Evolutionary conservation across 805 yeast genomes (phyloP).

Genomic region (Jamesozyma jinghongensis): DNA sequence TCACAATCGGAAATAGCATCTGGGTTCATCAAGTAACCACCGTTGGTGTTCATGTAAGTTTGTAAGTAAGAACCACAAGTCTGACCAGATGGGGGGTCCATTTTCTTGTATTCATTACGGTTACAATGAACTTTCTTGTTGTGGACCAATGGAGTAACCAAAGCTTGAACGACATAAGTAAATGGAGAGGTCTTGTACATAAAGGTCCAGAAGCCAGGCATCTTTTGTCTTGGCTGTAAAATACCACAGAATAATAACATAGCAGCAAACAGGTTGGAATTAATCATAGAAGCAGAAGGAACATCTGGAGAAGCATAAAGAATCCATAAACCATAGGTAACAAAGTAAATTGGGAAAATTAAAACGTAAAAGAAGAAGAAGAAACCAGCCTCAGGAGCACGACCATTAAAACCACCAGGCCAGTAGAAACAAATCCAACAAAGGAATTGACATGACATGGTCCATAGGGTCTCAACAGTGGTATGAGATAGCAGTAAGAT

Average conservation of each 20-base stretch:
- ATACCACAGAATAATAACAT: conserved; percentile 49
- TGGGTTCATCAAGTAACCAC: conserved; percentile 40
- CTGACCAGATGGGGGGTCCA: conserved; percentile 39
- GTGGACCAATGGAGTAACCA: conserved; percentile 35
- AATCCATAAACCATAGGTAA: conserved; percentile 47
- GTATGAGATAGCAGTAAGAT: conserved; percentile 42
- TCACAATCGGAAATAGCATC: conserved; percentile 45
- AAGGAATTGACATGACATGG: conserved; percentile 35
- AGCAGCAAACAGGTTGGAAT: conserved; percentile 41
- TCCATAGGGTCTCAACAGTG: conserved; percentile 41
- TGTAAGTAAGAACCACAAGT: conserved; percentile 41
- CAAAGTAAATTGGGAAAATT: conserved; percentile 42
- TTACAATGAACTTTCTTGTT: conserved; percentile 33
- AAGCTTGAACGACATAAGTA: conserved; percentile 39
- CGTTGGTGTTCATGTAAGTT: conserved; percentile 26
- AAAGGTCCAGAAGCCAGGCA: conserved; percentile 43
- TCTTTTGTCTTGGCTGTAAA: conserved; percentile 35
- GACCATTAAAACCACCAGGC: conserved; percentile 37
- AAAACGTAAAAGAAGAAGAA: conserved; percentile 42
- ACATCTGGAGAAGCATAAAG: conserved; percentile 38
- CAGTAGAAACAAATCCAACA: conserved; percentile 41
- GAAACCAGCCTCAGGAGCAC: conserved; percentile 44
- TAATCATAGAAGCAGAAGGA: conserved; percentile 35
- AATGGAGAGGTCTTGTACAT: conserved; percentile 40
- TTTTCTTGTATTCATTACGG: conserved; percentile 29